phyloP scores from a whole-genome alignment of 306 rosid species.

The Senna tora region DNA sequence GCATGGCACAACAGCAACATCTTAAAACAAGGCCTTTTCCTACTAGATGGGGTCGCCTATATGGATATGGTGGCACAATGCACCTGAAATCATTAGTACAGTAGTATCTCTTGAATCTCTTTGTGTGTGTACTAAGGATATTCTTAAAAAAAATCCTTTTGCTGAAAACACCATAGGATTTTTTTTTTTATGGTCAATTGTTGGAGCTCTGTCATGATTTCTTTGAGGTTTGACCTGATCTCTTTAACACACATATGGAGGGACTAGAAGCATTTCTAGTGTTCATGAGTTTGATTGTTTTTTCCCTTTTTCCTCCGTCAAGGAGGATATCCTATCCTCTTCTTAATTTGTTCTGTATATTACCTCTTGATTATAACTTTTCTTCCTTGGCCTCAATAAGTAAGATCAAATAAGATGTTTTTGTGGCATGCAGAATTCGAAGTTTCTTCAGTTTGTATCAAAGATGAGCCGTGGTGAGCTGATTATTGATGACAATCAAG shows the following conservation, averaged over 20 bases:
- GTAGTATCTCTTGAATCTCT: not conserved
- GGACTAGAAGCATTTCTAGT: slow-evolving; percentile 10
- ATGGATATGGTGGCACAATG: not conserved
- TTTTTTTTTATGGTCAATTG: not conserved
- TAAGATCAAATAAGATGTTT: slow-evolving; percentile 5
- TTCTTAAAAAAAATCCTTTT: not conserved
- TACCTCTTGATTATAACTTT: not conserved
- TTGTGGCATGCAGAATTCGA: slow-evolving; percentile 76
- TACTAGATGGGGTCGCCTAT: no score
- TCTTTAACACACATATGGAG: slow-evolving; percentile 4
- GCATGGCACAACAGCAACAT: no score
- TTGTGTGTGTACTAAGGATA: not conserved
- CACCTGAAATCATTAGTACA: not conserved
- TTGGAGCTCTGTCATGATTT: no score
- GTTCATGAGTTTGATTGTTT: slow-evolving; percentile 11
- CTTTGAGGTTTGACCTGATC: no score
- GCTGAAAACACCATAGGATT: not conserved
- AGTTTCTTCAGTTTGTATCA: slow-evolving; percentile 92
- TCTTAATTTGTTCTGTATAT: slow-evolving; percentile 1
- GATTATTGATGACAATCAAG: slow-evolving; percentile 88
- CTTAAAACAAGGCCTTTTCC: no score
- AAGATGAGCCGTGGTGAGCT: slow-evolving; percentile 99
- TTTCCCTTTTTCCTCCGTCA: slow-evolving; percentile 8
- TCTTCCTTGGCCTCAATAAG: not conserved
- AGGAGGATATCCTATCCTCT: slow-evolving; percentile 18